phyloP scores from a whole-genome alignment of 192 early-diverging fungal species.

The Diversispora epigaea region DNA sequence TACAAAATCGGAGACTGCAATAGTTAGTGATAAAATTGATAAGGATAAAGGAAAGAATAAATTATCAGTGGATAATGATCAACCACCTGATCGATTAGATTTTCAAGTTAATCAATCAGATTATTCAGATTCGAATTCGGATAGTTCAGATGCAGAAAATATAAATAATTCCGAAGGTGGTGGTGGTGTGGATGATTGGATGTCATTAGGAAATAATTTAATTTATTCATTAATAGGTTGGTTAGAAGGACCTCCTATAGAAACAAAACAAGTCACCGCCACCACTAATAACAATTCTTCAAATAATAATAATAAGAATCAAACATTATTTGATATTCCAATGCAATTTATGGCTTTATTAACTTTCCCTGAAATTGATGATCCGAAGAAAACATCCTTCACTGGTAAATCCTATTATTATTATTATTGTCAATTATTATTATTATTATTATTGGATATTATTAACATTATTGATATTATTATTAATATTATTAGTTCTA shows the following conservation, averaged over 20 bases:
- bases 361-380: constrained; percentile 49
- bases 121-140: constrained; percentile 2
- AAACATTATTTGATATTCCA: constrained; percentile 43
- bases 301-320: constrained; percentile 28
- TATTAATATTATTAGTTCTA: constrained; percentile 37
- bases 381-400: constrained; percentile 37
- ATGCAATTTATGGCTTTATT: constrained; percentile 51
- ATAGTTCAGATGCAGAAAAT: neutral
- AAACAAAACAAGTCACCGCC: neutral
- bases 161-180: neutral
- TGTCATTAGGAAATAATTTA: constrained; percentile 1
- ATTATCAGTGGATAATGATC: neutral
- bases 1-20: constrained; percentile 3
- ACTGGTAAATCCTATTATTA: constrained; percentile 34
- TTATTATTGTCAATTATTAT: neutral
- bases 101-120: neutral
- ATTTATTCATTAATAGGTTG: constrained; percentile 37
- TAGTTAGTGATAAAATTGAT: neutral
- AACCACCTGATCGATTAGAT: constrained; percentile 8
- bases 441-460: neutral
- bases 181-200: neutral
- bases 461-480: neutral
- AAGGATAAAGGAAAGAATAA: neutral
- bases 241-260: constrained; percentile 38
- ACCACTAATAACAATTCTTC: constrained; percentile 36